Percentiles rank a stretch among this genome's conserved stretches.
These are phyloP conservation scores for Daldinia loculata DNA, from an alignment of 495 filamentous ascomycete genomes.

Conservation along the genomic window DNA sequence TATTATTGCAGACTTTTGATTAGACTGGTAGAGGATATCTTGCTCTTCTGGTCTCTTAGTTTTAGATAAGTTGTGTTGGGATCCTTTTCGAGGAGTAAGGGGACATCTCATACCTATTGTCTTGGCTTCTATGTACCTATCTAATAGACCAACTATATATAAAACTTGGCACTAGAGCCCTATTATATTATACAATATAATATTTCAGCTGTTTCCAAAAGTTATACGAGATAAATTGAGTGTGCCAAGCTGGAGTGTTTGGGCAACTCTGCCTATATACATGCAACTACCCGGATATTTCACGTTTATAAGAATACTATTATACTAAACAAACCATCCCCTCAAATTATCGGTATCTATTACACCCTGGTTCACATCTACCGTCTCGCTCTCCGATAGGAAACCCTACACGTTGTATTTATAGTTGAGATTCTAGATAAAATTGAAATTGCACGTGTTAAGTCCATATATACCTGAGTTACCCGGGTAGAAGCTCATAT, in stretches of 20 bases:
- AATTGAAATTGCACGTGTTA: background rate
- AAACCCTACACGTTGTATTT: background rate
- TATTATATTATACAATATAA: background rate
- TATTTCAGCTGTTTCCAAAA: background rate
- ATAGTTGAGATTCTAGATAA: background rate
- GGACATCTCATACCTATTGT: background rate
- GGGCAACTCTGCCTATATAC: background rate
- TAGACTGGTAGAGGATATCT: conserved; percentile 4
- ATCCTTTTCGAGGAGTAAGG: background rate
- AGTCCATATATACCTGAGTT: background rate
- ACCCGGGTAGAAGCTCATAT: background rate
- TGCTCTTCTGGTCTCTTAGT: background rate
- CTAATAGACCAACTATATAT: background rate
- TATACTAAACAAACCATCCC: background rate
- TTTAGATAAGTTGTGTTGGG: background rate
- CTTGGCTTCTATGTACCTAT: background rate
- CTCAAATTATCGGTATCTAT: background rate
- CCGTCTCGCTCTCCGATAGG: background rate
- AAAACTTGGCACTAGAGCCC: background rate
- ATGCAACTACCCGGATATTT: background rate
- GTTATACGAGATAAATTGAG: too few relatives aligned
- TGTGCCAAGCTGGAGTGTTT: background rate
- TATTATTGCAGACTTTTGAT: conserved; percentile 31
- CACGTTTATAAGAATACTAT: background rate
- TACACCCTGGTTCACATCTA: conserved; percentile 5